These are phyloP conservation scores for Talaromyces sp. DNA, from an alignment of 2,329 filamentous ascomycete genomes.

Conservation along the genomic window DNA sequence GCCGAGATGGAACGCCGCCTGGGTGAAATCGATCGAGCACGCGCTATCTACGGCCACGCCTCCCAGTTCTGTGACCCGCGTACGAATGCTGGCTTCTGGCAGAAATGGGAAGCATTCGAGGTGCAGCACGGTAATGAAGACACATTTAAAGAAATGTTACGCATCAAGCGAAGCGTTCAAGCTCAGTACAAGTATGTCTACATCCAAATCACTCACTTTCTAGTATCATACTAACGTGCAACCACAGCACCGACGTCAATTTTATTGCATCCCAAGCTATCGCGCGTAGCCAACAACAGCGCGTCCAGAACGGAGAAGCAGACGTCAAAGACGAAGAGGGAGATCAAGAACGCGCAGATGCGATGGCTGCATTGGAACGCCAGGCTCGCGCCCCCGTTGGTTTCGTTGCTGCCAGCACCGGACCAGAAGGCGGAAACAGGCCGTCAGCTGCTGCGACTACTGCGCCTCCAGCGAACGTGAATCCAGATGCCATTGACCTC, in stretches of 20 bases:
- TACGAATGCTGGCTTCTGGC: conserved; percentile 86
- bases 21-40: conserved; percentile 88
- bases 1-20: conserved; percentile 91
- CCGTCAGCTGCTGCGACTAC: conserved; percentile 23
- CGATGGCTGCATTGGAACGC: conserved; percentile 83
- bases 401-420: conserved; percentile 83
- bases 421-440: conserved; percentile 60
- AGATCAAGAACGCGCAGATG: conserved; percentile 59
- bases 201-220: background rate
- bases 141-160: conserved; percentile 98
- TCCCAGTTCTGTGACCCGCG: conserved; percentile 96
- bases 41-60: conserved; percentile 93
- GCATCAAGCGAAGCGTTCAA: conserved; percentile 94
- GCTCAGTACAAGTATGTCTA: conserved; percentile 80
- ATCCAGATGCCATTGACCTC: conserved; percentile 84
- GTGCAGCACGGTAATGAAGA: conserved; percentile 98
- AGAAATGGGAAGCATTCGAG: conserved; percentile 95
- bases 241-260: conserved; percentile 77
- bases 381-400: conserved; percentile 84
- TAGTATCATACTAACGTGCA: conserved; percentile 33
- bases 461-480: conserved; percentile 50
- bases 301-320: conserved; percentile 35
- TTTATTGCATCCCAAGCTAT: conserved; percentile 96
- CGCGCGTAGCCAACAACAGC: conserved; percentile 67
- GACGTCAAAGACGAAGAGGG: conserved; percentile 41